phyloP scores from a whole-genome alignment of 805 yeast genomes.

The Danielia reshetovae region DNA sequence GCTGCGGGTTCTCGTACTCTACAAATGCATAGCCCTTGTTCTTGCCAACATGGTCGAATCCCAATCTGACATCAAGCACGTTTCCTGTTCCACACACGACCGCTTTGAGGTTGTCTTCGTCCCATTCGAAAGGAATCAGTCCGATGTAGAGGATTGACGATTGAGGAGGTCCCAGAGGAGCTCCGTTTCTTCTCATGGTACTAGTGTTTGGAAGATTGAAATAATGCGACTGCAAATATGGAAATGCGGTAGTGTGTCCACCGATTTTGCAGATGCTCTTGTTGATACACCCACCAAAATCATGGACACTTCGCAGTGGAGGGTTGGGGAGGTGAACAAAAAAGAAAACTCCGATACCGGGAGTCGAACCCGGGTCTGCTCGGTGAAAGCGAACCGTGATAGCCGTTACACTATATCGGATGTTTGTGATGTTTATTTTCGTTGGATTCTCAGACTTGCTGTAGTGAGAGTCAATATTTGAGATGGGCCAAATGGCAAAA shows the following conservation, averaged over 20 bases:
- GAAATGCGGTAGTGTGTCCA: too few species aligned
- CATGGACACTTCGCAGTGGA: too few species aligned
- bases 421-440: too few species aligned
- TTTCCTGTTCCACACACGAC: slow-evolving; percentile 72
- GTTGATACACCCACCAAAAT: too few species aligned
- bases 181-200: slow-evolving; percentile 8
- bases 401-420: slow-evolving; percentile 20
- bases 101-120: slow-evolving; percentile 53
- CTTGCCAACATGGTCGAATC: slow-evolving; percentile 54
- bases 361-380: slow-evolving; percentile 21
- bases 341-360: slow-evolving; percentile 16
- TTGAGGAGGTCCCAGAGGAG: slow-evolving; percentile 5
- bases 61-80: slow-evolving; percentile 62
- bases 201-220: neutral
- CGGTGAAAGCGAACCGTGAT: slow-evolving; percentile 21
- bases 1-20: slow-evolving; percentile 49
- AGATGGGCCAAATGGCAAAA: too few species aligned
- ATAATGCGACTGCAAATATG: too few species aligned
- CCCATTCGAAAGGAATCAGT: slow-evolving; percentile 70
- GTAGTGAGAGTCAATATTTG: too few species aligned
- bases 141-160: slow-evolving; percentile 56
- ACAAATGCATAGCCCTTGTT: slow-evolving; percentile 68
- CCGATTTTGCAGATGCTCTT: too few species aligned
- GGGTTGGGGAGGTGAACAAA: too few species aligned
- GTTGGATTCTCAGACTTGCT: too few species aligned